Conservation (phyloP, 2,329 filamentous ascomycete species). For the Daldinia sp. region DNA sequence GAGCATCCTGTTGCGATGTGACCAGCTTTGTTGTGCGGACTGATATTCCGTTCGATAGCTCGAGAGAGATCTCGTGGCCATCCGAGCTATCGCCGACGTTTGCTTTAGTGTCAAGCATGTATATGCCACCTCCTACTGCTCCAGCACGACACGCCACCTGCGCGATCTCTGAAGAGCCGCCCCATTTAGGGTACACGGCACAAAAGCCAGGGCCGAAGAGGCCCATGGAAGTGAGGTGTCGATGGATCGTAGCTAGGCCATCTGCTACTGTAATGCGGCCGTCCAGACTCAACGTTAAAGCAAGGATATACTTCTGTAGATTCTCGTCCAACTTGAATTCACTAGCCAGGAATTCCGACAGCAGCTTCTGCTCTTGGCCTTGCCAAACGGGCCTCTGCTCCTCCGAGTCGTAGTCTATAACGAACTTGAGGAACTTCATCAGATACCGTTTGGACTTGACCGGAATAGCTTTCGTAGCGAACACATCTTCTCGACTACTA, state of each 20-base stretch:
- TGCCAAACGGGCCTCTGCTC: conserved; percentile 69
- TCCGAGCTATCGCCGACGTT: conserved; percentile 51
- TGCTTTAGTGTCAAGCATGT: conserved; percentile 83
- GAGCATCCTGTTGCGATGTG: conserved; percentile 54
- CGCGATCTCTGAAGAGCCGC: conserved; percentile 86
- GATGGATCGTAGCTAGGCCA: conserved; percentile 79
- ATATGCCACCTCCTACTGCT: conserved; percentile 90
- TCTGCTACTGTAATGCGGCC: conserved; percentile 70
- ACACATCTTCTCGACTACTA: conserved; percentile 91
- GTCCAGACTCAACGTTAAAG: conserved; percentile 81
- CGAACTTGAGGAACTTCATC: conserved; percentile 95
- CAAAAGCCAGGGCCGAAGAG: conserved; percentile 90
- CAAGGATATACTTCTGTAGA: conserved; percentile 71
- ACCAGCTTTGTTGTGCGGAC: conserved; percentile 69
- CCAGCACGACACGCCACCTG: conserved; percentile 92
- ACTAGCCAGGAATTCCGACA: conserved; percentile 69
- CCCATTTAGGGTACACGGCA: conserved; percentile 92
- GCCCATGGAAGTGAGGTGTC: conserved; percentile 88
- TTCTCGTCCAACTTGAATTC: conserved; percentile 76
- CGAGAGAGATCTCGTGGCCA: conserved; percentile 56
- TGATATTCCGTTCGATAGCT: conserved; percentile 68
- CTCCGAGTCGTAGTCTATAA: conserved; percentile 76
- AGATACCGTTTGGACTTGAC: conserved; percentile 84
- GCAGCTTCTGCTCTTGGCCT: conserved; percentile 63
- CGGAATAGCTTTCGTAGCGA: conserved; percentile 80